Conservation (phyloP, 2,329 filamentous ascomycete species). For the Aureobasidium melanogenum region DNA sequence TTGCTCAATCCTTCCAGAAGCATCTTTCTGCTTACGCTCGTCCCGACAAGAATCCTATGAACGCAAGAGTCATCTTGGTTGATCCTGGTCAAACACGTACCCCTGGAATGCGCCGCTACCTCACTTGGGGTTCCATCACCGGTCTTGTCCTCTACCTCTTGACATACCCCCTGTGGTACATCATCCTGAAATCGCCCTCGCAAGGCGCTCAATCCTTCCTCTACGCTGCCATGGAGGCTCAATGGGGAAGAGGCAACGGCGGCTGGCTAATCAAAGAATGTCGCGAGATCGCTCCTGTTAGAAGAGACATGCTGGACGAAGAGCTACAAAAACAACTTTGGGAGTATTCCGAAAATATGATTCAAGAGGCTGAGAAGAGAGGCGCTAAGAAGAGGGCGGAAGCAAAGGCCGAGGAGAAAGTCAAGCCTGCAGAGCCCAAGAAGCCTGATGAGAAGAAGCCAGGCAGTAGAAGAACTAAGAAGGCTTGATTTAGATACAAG, state of each 20-base stretch:
- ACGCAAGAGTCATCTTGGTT: constrained; percentile 72
- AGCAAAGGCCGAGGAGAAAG: constrained; percentile 38
- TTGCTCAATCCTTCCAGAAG: constrained; percentile 85
- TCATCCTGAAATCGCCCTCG: constrained; percentile 74
- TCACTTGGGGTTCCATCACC: constrained; percentile 74
- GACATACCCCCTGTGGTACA: constrained; percentile 74
- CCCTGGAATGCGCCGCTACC: constrained; percentile 77
- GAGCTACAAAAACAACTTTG: constrained; percentile 75
- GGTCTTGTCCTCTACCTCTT: constrained; percentile 69
- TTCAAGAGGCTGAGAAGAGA: constrained; percentile 74
- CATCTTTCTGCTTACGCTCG: constrained; percentile 77
- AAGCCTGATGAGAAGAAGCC: constrained; percentile 12
- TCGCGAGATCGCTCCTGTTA: constrained; percentile 60
- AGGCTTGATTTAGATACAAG: neutral
- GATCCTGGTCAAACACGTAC: constrained; percentile 82
- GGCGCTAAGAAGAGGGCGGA: constrained; percentile 54
- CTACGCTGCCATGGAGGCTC: constrained; percentile 73
- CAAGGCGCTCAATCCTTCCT: constrained; percentile 83
- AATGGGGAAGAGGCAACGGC: constrained; percentile 54
- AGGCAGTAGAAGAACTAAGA: constrained; percentile 14
- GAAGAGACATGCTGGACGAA: constrained; percentile 70
- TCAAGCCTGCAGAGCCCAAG: neutral
- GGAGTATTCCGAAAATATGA: constrained; percentile 77
- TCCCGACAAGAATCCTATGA: constrained; percentile 74
- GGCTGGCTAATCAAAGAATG: constrained; percentile 84